Evolutionary conservation across 495 filamentous ascomycete genomes (phyloP).

Genomic region (Chlorociboria aeruginascens): DNA sequence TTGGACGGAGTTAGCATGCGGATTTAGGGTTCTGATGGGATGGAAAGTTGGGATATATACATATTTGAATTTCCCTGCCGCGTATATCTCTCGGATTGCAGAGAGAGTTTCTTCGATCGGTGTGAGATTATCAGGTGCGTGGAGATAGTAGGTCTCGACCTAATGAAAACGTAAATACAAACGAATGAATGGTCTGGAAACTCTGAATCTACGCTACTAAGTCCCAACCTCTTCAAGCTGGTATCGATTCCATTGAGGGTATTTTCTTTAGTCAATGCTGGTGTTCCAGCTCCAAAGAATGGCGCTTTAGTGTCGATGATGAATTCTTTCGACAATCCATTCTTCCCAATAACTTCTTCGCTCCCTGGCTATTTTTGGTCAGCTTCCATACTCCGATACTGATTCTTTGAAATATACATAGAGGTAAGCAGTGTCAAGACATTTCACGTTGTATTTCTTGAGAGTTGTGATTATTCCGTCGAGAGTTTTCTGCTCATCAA

Average conservation of each 20-base stretch:
- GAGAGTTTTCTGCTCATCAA: not conserved
- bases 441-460: constrained; percentile 21
- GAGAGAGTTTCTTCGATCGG: constrained; percentile 28
- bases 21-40: not conserved
- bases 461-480: constrained; percentile 15
- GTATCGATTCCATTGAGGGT: constrained; percentile 22
- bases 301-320: constrained; percentile 27
- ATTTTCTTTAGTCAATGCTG: constrained; percentile 18
- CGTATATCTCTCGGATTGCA: constrained; percentile 29
- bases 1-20: constrained; percentile 23
- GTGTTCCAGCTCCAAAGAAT: constrained; percentile 9
- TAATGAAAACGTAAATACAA: constrained; percentile 4
- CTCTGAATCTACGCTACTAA: constrained; percentile 14
- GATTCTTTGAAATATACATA: constrained; percentile 17
- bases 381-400: not conserved
- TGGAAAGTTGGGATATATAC: constrained; percentile 1
- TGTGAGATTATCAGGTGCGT: constrained; percentile 28
- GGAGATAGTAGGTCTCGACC: constrained; percentile 37
- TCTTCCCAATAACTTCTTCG: constrained; percentile 23
- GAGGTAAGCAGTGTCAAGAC: constrained; percentile 25
- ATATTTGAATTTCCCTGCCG: constrained; percentile 26
- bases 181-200: not conserved
- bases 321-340: constrained; percentile 21
- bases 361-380: constrained; percentile 11
- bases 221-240: constrained; percentile 22